These are phyloP conservation scores for Termitomyces sp. DNA, from an alignment of 768 basidiomycete species.

Conservation along the genomic window DNA sequence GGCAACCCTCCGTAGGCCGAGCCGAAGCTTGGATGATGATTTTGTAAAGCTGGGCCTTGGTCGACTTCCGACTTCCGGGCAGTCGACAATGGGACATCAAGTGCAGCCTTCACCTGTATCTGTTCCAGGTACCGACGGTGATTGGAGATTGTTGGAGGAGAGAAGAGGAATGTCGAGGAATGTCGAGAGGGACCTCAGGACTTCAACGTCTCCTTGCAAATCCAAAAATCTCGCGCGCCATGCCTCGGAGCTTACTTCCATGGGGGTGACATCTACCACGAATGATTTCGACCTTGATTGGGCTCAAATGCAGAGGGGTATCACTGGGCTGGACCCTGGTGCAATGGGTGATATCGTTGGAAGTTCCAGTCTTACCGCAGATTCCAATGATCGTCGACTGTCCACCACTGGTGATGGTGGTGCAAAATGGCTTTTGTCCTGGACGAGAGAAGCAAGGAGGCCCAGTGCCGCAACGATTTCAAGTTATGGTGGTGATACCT, in stretches of 20 bases:
- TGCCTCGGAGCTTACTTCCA: not conserved
- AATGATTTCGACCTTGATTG: conserved; percentile 42
- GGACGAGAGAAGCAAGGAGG: conserved; percentile 24
- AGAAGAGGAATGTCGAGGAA: conserved; percentile 24
- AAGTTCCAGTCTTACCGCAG: not conserved
- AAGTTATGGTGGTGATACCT: conserved; percentile 34
- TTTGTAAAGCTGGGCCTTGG: conserved; percentile 9
- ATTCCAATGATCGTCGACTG: conserved; percentile 11
- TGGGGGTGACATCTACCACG: conserved; percentile 12
- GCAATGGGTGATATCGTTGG: conserved; percentile 22
- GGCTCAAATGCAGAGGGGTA: conserved; percentile 27
- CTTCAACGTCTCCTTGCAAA: not conserved
- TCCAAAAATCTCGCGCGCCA: not conserved
- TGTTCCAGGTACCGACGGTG: conserved; percentile 49
- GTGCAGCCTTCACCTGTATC: conserved; percentile 26
- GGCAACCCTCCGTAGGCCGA: conserved; percentile 54
- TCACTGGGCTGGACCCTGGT: conserved; percentile 24
- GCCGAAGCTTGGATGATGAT: conserved; percentile 55
- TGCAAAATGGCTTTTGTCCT: conserved; percentile 16
- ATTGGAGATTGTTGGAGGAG: conserved; percentile 50
- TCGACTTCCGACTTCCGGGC: not conserved
- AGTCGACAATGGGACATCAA: conserved; percentile 10
- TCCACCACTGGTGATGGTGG: conserved; percentile 8
- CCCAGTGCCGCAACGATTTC: conserved; percentile 40
- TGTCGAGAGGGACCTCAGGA: not conserved